phyloP scores from a whole-genome alignment of 768 basidiomycete species.

The Mycena kentingensis region DNA sequence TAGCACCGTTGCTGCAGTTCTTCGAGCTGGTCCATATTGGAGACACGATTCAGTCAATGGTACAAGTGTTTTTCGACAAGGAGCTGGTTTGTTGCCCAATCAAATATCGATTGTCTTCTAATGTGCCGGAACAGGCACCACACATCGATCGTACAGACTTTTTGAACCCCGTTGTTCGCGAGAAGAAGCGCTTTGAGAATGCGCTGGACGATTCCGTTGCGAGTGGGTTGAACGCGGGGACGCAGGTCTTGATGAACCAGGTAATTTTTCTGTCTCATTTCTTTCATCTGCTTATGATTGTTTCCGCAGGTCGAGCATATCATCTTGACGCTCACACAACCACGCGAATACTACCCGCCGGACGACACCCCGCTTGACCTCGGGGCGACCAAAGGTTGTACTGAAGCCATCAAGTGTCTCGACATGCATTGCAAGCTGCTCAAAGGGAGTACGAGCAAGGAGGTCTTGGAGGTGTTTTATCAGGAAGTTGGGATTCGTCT shows the following conservation, averaged over 20 bases:
- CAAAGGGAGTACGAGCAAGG: conserved; percentile 91
- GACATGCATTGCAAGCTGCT: conserved; percentile 89
- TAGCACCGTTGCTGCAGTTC: conserved; percentile 93
- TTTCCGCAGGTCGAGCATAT: conserved; percentile 83
- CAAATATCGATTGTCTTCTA: neutral
- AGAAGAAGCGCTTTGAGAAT: conserved; percentile 97
- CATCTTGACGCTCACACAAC: conserved; percentile 76
- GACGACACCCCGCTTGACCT: conserved; percentile 81
- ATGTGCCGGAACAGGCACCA: conserved; percentile 50
- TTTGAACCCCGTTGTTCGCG: conserved; percentile 86
- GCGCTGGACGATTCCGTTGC: conserved; percentile 92
- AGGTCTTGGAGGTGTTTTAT: conserved; percentile 97
- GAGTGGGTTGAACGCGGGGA: conserved; percentile 90
- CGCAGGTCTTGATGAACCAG: conserved; percentile 94
- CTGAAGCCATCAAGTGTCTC: conserved; percentile 86
- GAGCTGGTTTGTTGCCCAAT: conserved; percentile 66
- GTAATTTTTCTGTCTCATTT: conserved; percentile 37
- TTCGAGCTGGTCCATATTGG: conserved; percentile 97
- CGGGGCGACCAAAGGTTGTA: conserved; percentile 83
- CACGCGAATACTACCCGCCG: conserved; percentile 88
- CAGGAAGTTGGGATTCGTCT: conserved; percentile 94
- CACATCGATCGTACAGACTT: conserved; percentile 95
- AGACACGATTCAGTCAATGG: conserved; percentile 96
- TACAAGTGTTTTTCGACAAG: conserved; percentile 98
- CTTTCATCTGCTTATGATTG: neutral